Percentiles rank a stretch among this genome's conserved stretches.
Conservation (phyloP, 225 moss, liverwort and hornwort species). For the Takakia lepidozioides region DNA sequence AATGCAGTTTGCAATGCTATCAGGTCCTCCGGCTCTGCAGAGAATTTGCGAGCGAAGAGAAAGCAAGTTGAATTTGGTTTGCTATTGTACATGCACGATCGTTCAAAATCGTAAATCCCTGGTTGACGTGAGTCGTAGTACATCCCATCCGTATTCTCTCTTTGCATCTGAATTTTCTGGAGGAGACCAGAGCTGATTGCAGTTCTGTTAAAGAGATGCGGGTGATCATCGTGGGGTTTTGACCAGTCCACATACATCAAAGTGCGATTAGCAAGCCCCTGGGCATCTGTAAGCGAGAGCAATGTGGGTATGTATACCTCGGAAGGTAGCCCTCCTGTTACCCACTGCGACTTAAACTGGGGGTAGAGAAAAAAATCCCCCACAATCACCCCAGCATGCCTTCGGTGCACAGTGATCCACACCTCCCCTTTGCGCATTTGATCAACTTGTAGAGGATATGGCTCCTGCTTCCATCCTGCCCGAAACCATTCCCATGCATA, state of each 20-base stretch:
- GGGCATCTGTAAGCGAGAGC: background rate
- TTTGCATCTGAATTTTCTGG: conserved; percentile 1
- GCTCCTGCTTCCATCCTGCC: conserved; percentile 4
- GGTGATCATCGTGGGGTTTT: background rate
- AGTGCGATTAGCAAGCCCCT: conserved; percentile 1
- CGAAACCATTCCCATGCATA: background rate
- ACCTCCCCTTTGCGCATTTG: conserved; percentile 8
- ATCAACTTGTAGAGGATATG: background rate
- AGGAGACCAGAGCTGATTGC: background rate
- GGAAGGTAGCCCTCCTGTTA: background rate
- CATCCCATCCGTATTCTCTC: conserved; percentile 2
- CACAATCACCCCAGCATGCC: conserved; percentile 8
- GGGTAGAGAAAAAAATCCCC: conserved; percentile 3
- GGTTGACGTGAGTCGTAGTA: background rate
- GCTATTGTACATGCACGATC: conserved; percentile 1
- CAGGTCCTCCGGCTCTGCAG: background rate
- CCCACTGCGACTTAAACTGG: conserved; percentile 5
- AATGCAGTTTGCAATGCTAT: no score
- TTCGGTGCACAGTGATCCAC: conserved; percentile 9
- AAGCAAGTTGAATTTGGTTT: background rate
- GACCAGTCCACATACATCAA: conserved; percentile 5
- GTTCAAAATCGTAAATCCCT: background rate
- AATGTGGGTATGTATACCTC: conserved; percentile 7
- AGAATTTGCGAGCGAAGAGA: conserved; percentile 8
- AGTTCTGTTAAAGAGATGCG: background rate